These are phyloP conservation scores for Croton laevigatus DNA, from an alignment of 441 rosid species.

Conservation along the genomic window DNA sequence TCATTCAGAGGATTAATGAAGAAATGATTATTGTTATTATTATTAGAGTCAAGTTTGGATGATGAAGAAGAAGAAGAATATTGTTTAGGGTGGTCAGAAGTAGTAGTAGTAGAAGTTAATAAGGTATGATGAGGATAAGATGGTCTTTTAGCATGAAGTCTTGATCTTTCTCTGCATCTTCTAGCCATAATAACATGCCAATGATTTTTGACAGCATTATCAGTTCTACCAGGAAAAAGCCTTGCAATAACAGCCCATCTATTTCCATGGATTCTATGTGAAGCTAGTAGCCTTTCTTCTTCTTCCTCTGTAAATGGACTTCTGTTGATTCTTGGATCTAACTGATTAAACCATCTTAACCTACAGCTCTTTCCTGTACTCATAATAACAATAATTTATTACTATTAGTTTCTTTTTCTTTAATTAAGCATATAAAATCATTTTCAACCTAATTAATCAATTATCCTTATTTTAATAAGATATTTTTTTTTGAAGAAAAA, in stretches of 20 bases:
- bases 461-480: no score
- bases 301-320: slow-evolving; percentile 78
- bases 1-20: not conserved
- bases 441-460: not conserved
- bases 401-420: not conserved
- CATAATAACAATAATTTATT: slow-evolving; percentile 7
- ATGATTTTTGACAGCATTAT: slow-evolving; percentile 93
- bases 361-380: slow-evolving; percentile 79
- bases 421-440: not conserved
- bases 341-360: slow-evolving; percentile 90
- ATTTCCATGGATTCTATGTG: slow-evolving; percentile 76
- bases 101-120: not conserved
- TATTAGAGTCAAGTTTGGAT: not conserved
- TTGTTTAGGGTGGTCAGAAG: slow-evolving; percentile 7
- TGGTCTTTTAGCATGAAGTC: slow-evolving; percentile 23
- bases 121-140: slow-evolving; percentile 26
- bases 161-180: slow-evolving; percentile 30
- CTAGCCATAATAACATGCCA: slow-evolving; percentile 81
- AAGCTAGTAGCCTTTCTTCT: slow-evolving; percentile 72
- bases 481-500: no score
- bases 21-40: not conserved
- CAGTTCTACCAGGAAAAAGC: slow-evolving; percentile 90
- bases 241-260: slow-evolving; percentile 91
- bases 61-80: slow-evolving; percentile 14
- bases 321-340: slow-evolving; percentile 85